These are phyloP conservation scores for Linanthus parryae DNA, from an alignment of 148 eudicot species.

Conservation along the genomic window DNA sequence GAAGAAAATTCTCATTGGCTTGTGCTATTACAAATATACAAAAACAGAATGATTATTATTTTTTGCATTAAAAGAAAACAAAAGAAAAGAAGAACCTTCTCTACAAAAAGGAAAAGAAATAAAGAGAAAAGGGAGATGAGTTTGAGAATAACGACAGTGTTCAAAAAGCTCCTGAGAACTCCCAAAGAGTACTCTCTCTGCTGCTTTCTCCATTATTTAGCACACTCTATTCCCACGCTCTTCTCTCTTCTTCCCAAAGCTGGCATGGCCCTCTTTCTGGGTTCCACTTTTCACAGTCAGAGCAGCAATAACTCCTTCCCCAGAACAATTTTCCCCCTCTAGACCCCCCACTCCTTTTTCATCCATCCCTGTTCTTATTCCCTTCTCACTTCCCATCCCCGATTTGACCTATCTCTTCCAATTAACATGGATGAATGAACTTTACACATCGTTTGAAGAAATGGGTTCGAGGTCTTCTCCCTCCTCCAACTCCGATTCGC, in stretches of 20 bases:
- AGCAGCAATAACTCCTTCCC: conserved; percentile 12
- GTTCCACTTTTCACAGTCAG: conserved; percentile 26
- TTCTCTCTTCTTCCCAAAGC: conserved; percentile 10
- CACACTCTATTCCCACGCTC: background rate
- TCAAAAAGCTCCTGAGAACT: too few relatives aligned
- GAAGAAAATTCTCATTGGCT: too few relatives aligned
- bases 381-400: background rate
- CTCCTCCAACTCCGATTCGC: conserved; percentile 34
- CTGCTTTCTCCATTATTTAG: conserved; percentile 7
- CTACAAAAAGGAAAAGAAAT: too few relatives aligned
- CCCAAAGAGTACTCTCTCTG: too few relatives aligned
- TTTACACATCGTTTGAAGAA: conserved; percentile 23
- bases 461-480: conserved; percentile 48
- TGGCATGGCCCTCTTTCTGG: conserved; percentile 55
- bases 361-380: background rate
- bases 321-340: background rate
- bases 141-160: too few relatives aligned
- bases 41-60: too few relatives aligned
- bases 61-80: too few relatives aligned
- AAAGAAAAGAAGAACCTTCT: too few relatives aligned
- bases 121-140: too few relatives aligned
- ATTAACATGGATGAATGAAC: conserved; percentile 26
- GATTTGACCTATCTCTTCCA: conserved; percentile 1
- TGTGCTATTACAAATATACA: too few relatives aligned
- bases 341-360: background rate